Evolutionary conservation across 192 early-diverging fungal species (phyloP).

Genomic region (Diversispora eburnea): DNA sequence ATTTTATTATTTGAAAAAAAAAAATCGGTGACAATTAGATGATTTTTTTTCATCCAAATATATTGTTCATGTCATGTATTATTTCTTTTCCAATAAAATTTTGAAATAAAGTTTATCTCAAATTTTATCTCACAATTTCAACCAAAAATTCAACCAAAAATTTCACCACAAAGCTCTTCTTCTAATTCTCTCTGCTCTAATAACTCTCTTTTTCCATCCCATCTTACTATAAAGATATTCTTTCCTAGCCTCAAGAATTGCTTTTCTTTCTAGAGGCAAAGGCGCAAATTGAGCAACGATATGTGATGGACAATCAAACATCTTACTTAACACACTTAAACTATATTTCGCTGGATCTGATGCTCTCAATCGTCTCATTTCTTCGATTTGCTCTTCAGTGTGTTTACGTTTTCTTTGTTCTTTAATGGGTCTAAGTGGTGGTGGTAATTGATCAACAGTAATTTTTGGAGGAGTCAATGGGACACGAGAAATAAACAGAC

Average conservation of each 20-base stretch:
- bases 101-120: too few relatives aligned
- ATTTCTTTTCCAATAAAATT: too few relatives aligned
- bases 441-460: conserved; percentile 12
- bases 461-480: not conserved
- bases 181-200: conserved; percentile 2
- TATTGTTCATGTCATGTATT: too few relatives aligned
- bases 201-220: conserved; percentile 20
- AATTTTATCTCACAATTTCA: too few relatives aligned
- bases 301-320: conserved; percentile 39
- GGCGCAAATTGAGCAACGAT: conserved; percentile 39
- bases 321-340: conserved; percentile 34
- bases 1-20: too few relatives aligned
- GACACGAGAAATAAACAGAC: conserved; percentile 4
- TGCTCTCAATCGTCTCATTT: conserved; percentile 34
- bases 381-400: conserved; percentile 32
- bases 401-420: conserved; percentile 7
- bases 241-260: not conserved
- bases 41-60: too few relatives aligned
- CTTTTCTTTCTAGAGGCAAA: not conserved
- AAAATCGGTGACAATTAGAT: too few relatives aligned
- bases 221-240: not conserved
- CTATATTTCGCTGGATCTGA: conserved; percentile 39
- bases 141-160: not conserved
- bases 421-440: conserved; percentile 17
- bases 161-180: conserved; percentile 10